Evolutionary conservation across 2,329 filamentous ascomycete genomes (phyloP).

Genomic region (Chaetomiaceae sp.): DNA sequence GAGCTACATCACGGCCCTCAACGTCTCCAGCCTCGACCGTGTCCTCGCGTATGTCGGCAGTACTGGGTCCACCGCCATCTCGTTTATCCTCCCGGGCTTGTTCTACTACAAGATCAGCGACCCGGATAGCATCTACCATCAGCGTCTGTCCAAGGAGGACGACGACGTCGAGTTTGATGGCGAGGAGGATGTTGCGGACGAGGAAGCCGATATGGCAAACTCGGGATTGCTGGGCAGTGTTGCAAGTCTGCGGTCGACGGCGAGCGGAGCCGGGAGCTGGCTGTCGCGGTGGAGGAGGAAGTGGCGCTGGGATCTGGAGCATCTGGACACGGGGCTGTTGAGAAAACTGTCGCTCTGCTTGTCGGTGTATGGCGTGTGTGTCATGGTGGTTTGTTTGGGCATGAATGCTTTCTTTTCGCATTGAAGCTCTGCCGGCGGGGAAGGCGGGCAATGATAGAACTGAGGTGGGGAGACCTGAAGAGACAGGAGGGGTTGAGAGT

Average conservation of each 20-base stretch:
- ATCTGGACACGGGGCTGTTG: conserved; percentile 61
- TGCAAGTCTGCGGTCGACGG: conserved; percentile 39
- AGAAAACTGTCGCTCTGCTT: conserved; percentile 70
- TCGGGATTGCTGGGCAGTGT: conserved; percentile 40
- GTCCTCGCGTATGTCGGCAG: conserved; percentile 93
- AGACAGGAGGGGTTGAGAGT: too few species aligned
- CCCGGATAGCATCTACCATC: conserved; percentile 80
- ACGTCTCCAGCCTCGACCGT: conserved; percentile 80
- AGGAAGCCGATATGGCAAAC: conserved; percentile 35
- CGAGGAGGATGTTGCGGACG: conserved; percentile 37
- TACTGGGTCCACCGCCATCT: conserved; percentile 91
- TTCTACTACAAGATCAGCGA: conserved; percentile 99
- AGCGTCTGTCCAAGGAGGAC: conserved; percentile 83
- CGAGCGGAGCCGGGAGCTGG: conserved; percentile 20
- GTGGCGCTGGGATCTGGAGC: conserved; percentile 56
- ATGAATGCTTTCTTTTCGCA: conserved; percentile 67
- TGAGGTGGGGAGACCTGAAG: too few species aligned
- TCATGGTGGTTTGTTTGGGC: conserved; percentile 83
- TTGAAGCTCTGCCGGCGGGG: not conserved
- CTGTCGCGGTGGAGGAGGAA: conserved; percentile 49
- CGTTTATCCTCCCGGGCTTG: conserved; percentile 89
- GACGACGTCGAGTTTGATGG: conserved; percentile 57
- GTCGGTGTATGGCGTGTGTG: conserved; percentile 74
- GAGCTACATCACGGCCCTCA: conserved; percentile 85
- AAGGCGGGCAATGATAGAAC: too few species aligned